Percentiles rank a stretch among this genome's conserved stretches.
Evolutionary conservation across 306 rosid genomes (phyloP).

Genomic region (Castanea mollissima): DNA sequence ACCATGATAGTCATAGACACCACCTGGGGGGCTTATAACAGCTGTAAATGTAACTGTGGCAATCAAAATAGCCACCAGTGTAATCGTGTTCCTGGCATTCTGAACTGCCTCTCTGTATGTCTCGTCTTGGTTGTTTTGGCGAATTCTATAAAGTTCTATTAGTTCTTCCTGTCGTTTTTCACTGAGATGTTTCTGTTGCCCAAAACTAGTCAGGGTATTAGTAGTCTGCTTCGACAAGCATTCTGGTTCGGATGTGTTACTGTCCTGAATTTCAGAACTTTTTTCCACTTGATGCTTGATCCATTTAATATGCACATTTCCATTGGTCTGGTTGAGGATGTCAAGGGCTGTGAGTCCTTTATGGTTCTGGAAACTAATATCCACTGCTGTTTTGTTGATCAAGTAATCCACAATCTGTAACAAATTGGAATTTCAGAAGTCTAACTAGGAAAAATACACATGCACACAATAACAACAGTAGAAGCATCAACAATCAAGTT

Average conservation of each 20-base stretch:
- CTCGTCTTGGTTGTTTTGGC: constrained; percentile 26
- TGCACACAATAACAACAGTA: neutral
- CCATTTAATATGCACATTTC: constrained; percentile 27
- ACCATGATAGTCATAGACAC: constrained; percentile 37
- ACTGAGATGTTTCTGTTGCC: constrained; percentile 28
- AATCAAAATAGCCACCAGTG: constrained; percentile 58
- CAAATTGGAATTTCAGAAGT: neutral
- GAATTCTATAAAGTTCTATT: constrained; percentile 5
- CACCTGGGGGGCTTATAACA: constrained; percentile 62
- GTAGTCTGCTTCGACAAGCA: neutral
- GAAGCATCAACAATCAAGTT: neutral
- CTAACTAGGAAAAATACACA: neutral
- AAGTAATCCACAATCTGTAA: constrained; percentile 64
- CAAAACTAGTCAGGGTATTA: constrained; percentile 6
- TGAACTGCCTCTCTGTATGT: constrained; percentile 56
- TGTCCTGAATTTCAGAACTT: constrained; percentile 8
- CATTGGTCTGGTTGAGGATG: constrained; percentile 39
- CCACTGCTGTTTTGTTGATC: constrained; percentile 49
- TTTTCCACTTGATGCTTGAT: constrained; percentile 24
- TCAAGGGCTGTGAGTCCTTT: constrained; percentile 5
- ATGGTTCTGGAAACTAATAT: constrained; percentile 43
- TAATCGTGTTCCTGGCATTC: constrained; percentile 64
- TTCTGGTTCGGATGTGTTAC: constrained; percentile 23
- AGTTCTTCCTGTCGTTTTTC: constrained; percentile 20
- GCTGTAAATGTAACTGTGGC: constrained; percentile 68